phyloP scores from a whole-genome alignment of 2,329 filamentous ascomycete genomes.

The Macrophomina tecta region DNA sequence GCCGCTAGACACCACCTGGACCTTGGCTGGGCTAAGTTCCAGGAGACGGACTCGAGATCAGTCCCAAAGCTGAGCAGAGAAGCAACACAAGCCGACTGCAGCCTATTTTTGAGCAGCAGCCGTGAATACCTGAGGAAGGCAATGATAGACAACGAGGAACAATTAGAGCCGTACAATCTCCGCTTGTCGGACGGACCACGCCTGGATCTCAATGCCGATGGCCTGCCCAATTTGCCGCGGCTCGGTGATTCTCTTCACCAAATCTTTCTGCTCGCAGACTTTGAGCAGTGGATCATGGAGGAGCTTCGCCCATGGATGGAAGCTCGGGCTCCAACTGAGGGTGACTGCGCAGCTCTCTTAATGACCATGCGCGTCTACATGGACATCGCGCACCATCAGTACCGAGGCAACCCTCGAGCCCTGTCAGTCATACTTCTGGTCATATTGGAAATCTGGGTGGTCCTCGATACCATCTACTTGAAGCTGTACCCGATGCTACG shows the following conservation, averaged over 20 bases:
- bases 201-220: conserved; percentile 24
- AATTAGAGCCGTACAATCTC: background rate
- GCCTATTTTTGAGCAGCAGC: background rate
- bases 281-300: conserved; percentile 58
- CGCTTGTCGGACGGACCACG: background rate
- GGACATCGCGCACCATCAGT: conserved; percentile 35
- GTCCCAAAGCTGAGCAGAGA: background rate
- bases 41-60: background rate
- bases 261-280: conserved; percentile 41
- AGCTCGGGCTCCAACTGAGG: conserved; percentile 31
- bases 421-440: conserved; percentile 63
- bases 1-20: background rate
- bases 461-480: conserved; percentile 58
- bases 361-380: conserved; percentile 33
- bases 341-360: conserved; percentile 36
- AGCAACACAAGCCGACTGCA: background rate
- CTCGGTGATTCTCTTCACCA: background rate
- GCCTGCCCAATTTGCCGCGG: conserved; percentile 28
- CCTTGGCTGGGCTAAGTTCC: background rate
- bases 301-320: conserved; percentile 50
- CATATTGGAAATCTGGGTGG: conserved; percentile 64
- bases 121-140: background rate
- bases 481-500: conserved; percentile 48
- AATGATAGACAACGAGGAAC: background rate
- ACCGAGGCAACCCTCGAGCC: conserved; percentile 52